Evolutionary conservation across 78 protist genomes (phyloP).

Genomic region (Dictyostelium intermedium): DNA sequence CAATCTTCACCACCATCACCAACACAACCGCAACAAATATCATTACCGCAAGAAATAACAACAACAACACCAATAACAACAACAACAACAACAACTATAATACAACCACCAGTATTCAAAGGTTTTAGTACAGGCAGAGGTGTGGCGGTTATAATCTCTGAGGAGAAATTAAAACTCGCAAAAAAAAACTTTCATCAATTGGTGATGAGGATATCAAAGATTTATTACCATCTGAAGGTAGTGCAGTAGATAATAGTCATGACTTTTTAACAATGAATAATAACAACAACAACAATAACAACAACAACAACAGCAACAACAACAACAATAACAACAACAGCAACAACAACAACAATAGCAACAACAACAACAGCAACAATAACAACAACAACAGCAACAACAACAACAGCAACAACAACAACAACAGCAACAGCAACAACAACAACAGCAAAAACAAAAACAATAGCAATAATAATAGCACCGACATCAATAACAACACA

Average conservation of each 20-base stretch:
- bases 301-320: background rate
- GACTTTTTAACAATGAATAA: background rate
- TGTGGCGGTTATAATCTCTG: background rate
- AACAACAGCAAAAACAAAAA: background rate
- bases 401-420: background rate
- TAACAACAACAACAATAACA: background rate
- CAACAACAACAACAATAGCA: background rate
- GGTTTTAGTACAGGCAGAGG: constrained; percentile 1
- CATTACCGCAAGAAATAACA: too few relatives aligned
- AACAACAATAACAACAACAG: background rate
- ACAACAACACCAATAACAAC: background rate
- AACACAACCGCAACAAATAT: too few relatives aligned
- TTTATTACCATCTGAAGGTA: background rate
- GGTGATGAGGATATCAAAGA: background rate
- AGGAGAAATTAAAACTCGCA: background rate
- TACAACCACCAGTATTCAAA: background rate
- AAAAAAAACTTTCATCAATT: background rate
- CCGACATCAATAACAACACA: background rate
- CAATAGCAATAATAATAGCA: background rate
- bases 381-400: background rate
- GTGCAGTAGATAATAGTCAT: background rate
- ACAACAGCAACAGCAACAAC: background rate
- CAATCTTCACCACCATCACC: background rate
- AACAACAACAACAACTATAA: background rate
- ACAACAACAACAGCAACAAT: background rate